A percentile compares a stretch with the other conserved stretches of the same genome.
Conservation (phyloP, 192 early-diverging fungal genomes). For the Borealophlyctis nickersoniae region DNA sequence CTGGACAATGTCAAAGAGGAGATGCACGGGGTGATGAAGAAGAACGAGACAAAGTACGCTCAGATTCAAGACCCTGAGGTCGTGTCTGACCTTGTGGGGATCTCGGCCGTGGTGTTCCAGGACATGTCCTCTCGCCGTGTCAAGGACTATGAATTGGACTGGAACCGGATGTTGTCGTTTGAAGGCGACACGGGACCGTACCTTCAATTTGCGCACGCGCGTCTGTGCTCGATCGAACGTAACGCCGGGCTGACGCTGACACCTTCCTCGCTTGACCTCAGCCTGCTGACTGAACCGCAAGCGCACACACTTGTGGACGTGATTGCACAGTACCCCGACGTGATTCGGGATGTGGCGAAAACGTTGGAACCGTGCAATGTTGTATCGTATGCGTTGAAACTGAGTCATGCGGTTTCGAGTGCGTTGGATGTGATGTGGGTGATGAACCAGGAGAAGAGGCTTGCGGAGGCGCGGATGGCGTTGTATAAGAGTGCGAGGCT, state of each 20-base stretch:
- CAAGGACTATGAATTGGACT: slow-evolving; percentile 94
- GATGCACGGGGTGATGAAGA: slow-evolving; percentile 88
- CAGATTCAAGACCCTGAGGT: slow-evolving; percentile 78
- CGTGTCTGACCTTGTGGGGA: slow-evolving; percentile 85
- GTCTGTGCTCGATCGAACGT: slow-evolving; percentile 92
- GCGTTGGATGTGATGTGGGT: slow-evolving; percentile 78
- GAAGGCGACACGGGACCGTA: slow-evolving; percentile 99
- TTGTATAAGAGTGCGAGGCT: slow-evolving; percentile 80
- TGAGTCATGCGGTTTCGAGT: slow-evolving; percentile 76
- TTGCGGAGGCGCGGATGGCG: slow-evolving; percentile 85
- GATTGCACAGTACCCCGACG: slow-evolving; percentile 82
- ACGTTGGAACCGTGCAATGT: slow-evolving; percentile 82
- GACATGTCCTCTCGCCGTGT: slow-evolving; percentile 87
- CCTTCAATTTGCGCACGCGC: slow-evolving; percentile 97
- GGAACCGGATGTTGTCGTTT: slow-evolving; percentile 87
- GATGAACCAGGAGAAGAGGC: slow-evolving; percentile 59
- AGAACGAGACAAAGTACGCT: slow-evolving; percentile 82
- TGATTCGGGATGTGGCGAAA: slow-evolving; percentile 63
- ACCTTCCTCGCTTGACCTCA: slow-evolving; percentile 42
- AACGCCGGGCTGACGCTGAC: slow-evolving; percentile 9
- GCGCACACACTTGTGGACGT: slow-evolving; percentile 72
- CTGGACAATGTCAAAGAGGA: slow-evolving; percentile 78
- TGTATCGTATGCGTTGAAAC: slow-evolving; percentile 79
- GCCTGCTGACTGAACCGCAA: slow-evolving; percentile 63
- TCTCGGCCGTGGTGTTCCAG: slow-evolving; percentile 88